Evolutionary conservation across 2,329 filamentous ascomycete species (phyloP), one percentile per base, ranked within the genome.

Genomic region (Venturia aucupariae): DNA sequence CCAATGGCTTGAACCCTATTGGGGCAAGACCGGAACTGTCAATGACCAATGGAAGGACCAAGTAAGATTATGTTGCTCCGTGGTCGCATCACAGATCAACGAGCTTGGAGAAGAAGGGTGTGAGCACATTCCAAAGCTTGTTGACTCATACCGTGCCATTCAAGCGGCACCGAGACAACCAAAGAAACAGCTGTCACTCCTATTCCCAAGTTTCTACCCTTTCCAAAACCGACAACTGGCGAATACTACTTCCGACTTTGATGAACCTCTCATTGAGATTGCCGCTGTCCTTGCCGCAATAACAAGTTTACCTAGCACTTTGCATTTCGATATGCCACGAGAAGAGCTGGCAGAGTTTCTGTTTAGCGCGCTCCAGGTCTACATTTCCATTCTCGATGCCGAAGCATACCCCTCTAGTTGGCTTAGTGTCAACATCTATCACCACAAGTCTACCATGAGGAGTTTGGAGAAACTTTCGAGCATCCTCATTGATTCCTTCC

Each of bases 361-460:
- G 11, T 87, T 90, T 68, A 89, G 92, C 70, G 85, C 89, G 0
- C 82, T 99, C 32, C 87, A 90, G 66, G 89, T 96, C 8, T 88
- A 96, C 71, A 90, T 92, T 75, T 97, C 92, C 68, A 91, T 99
- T 63, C 79, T 99, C 13, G 86, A 88, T 65, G 92, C 92, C 69
- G 90, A 95, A 71, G 91, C 94, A 0, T 97, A 96, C 75, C 94
- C 95, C 0, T 80, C 85, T 22, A 86, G 84, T 66, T 99, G 94
- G 95, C 80, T 99, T 55, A 97, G 92, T 74, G 85, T 96, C 64
- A 89, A 95, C 71, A 94, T 97, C 48, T 94, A 90, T 75, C 90
- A 96, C 71, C 91, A 96, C 77, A 91, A 91, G 72, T 93, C 92
- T 22, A 90, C 90, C 1, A 90, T 97, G 82, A 86, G 86, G 65